These are phyloP conservation scores for Protomyces inouyei DNA, from an alignment of 1,139 yeast genomes.

Conservation along the genomic window DNA sequence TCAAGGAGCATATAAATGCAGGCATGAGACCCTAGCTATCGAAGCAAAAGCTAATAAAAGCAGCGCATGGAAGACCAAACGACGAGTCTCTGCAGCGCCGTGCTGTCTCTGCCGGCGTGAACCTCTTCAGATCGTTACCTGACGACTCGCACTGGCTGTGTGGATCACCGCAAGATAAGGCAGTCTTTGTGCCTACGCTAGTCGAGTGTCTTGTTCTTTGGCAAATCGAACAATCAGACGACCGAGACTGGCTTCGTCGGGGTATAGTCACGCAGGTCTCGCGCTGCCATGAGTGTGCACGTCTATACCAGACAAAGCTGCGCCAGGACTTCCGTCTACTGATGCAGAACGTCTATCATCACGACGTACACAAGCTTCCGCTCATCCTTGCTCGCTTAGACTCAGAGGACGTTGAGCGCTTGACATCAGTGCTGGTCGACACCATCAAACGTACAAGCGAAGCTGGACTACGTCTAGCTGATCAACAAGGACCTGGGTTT, in stretches of 20 bases:
- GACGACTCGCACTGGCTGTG: background rate
- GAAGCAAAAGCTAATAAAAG: background rate
- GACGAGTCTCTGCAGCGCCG: background rate
- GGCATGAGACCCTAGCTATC: background rate
- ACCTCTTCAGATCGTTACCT: background rate
- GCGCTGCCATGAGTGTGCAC: constrained; percentile 33
- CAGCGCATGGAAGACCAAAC: background rate
- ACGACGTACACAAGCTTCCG: constrained; percentile 32
- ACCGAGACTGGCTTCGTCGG: constrained; percentile 32
- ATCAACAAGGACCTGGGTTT: constrained; percentile 32
- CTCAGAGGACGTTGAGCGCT: constrained; percentile 34
- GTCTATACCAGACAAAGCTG: constrained; percentile 32
- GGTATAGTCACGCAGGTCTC: constrained; percentile 31
- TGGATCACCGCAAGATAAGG: background rate
- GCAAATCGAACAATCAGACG: constrained; percentile 11
- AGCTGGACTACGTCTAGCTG: constrained; percentile 29
- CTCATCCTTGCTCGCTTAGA: constrained; percentile 32
- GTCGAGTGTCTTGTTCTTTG: background rate
- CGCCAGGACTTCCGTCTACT: constrained; percentile 25
- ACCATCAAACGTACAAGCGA: constrained; percentile 27
- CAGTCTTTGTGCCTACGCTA: background rate
- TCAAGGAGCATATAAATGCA: background rate
- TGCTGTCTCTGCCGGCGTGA: background rate
- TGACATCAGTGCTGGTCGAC: constrained; percentile 28
- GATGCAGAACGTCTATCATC: constrained; percentile 19